Percentiles rank a stretch among this genome's conserved stretches.
Conservation (phyloP, 2,329 filamentous ascomycete genomes). For the Parastagonospora nodorum region DNA sequence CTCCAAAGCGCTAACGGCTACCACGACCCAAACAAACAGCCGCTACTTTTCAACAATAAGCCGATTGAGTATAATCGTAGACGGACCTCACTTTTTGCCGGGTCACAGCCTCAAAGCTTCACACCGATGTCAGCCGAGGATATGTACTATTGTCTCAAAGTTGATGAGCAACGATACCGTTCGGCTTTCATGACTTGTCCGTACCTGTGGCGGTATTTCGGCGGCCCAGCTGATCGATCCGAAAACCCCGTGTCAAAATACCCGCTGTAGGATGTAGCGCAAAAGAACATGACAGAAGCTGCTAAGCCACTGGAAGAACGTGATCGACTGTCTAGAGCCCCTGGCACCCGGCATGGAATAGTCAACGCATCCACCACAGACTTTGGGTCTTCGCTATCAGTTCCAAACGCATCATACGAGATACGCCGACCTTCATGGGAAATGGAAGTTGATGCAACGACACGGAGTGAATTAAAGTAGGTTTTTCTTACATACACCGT, state of each 20-base stretch:
- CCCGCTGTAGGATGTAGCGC: neutral
- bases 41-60: neutral
- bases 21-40: too few relatives aligned
- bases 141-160: neutral
- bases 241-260: neutral
- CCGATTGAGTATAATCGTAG: neutral
- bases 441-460: neutral
- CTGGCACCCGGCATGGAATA: too few relatives aligned
- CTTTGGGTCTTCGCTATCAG: neutral
- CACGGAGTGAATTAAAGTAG: neutral
- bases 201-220: neutral
- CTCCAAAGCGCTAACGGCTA: too few relatives aligned
- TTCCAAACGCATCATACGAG: neutral
- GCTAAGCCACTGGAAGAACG: too few relatives aligned
- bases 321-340: too few relatives aligned
- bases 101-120: neutral
- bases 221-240: neutral
- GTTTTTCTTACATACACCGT: neutral
- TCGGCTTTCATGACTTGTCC: neutral
- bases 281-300: too few relatives aligned
- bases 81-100: neutral
- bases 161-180: neutral
- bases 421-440: neutral
- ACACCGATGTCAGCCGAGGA: neutral
- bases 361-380: neutral